Evolutionary conservation across 495 filamentous ascomycete species (phyloP).

Genomic region (Lineolata rhizophorae): DNA sequence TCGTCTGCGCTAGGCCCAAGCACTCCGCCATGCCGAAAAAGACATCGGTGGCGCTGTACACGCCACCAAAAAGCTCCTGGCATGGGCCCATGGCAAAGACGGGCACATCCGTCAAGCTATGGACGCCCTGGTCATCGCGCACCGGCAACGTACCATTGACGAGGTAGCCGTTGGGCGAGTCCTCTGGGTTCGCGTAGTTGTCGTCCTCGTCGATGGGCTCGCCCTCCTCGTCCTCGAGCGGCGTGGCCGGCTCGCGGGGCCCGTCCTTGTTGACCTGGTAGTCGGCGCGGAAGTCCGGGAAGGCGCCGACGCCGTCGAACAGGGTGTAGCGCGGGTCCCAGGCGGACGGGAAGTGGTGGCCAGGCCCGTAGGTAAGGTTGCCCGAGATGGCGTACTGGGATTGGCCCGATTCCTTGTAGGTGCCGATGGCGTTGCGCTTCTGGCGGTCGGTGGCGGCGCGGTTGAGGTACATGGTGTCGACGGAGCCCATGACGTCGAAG

Average conservation of each 20-base stretch:
- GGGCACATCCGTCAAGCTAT: conserved; percentile 53
- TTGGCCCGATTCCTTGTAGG: conserved; percentile 39
- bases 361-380: conserved; percentile 31
- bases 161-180: conserved; percentile 38
- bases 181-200: conserved; percentile 35
- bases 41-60: conserved; percentile 44
- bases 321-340: conserved; percentile 61
- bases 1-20: too few relatives aligned
- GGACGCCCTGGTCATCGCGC: conserved; percentile 34
- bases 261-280: conserved; percentile 27
- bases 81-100: conserved; percentile 53
- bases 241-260: conserved; percentile 32
- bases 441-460: conserved; percentile 28
- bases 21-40: conserved; percentile 54
- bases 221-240: too few relatives aligned
- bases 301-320: conserved; percentile 36
- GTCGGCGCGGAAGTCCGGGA: conserved; percentile 45
- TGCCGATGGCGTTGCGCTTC: conserved; percentile 45
- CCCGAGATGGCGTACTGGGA: conserved; percentile 37
- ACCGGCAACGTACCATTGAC: conserved; percentile 47
- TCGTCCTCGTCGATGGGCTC: conserved; percentile 17
- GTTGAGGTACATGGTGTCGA: conserved; percentile 35
- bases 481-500: conserved; percentile 38
- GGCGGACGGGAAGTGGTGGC: conserved; percentile 45
- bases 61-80: conserved; percentile 45